A percentile compares a stretch with the other conserved stretches of the same genome.
phyloP scores from a whole-genome alignment of 441 rosid genomes.

The Eutrema salsugineum region DNA sequence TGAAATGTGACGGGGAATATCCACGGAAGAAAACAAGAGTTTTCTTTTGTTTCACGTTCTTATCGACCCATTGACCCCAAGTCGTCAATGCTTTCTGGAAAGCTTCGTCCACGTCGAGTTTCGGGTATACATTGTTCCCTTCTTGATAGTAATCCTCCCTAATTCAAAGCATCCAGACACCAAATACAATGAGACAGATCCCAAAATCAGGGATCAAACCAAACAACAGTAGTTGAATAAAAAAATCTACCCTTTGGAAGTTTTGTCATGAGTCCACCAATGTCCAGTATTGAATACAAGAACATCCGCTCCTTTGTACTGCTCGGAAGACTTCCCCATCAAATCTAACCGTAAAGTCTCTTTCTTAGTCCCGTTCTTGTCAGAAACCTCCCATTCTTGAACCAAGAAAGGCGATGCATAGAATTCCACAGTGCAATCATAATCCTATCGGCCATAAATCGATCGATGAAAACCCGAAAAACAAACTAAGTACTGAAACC shows the following conservation, averaged over 20 bases:
- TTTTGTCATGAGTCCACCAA: slow-evolving; percentile 99
- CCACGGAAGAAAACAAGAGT: slow-evolving; percentile 85
- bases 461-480: background rate
- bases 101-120: slow-evolving; percentile 82
- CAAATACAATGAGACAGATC: background rate
- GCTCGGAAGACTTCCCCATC: slow-evolving; percentile 61
- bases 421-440: slow-evolving; percentile 67
- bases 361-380: slow-evolving; percentile 53
- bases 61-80: slow-evolving; percentile 93
- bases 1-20: slow-evolving; percentile 86
- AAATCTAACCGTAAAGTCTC: slow-evolving; percentile 87
- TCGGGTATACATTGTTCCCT: slow-evolving; percentile 70
- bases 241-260: slow-evolving; percentile 68
- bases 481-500: background rate
- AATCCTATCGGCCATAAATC: slow-evolving; percentile 51
- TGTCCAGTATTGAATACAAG: slow-evolving; percentile 93
- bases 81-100: slow-evolving; percentile 84
- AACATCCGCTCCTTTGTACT: slow-evolving; percentile 68
- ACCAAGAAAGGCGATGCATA: slow-evolving; percentile 90
- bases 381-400: slow-evolving; percentile 72
- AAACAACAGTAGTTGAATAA: background rate
- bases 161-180: slow-evolving; percentile 11
- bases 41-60: slow-evolving; percentile 54
- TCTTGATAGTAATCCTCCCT: slow-evolving; percentile 96
- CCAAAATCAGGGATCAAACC: background rate